Conservation (phyloP, 768 basidiomycete species). For the Termitomyces sp. region DNA sequence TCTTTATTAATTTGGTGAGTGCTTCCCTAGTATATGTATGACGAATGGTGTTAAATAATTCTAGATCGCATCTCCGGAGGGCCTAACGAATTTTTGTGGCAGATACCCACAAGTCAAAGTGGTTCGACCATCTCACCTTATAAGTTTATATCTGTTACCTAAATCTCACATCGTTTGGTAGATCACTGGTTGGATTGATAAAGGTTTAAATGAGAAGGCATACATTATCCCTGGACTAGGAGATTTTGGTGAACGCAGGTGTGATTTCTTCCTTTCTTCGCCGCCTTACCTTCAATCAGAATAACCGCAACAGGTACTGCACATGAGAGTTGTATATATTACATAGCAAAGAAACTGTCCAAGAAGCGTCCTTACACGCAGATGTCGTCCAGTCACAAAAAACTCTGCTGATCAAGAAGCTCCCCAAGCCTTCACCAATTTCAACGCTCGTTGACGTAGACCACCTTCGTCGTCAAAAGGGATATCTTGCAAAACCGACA, state of each 20-base stretch:
- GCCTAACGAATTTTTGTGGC: conserved; percentile 74
- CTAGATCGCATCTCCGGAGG: conserved; percentile 88
- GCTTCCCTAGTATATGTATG: not conserved
- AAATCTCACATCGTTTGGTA: conserved; percentile 21
- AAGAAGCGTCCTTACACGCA: not conserved
- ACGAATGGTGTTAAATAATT: not conserved
- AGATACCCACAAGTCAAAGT: conserved; percentile 76
- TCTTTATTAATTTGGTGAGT: conserved; percentile 89
- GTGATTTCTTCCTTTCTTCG: not conserved
- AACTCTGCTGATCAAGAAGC: not conserved
- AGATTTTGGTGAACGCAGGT: conserved; percentile 95
- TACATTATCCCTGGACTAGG: conserved; percentile 94
- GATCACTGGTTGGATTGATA: conserved; percentile 96
- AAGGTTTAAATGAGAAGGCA: conserved; percentile 86
- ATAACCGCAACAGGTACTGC: not conserved
- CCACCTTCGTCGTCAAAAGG: conserved; percentile 12
- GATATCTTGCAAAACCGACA: conserved; percentile 7
- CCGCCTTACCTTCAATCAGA: not conserved
- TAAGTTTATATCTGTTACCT: not conserved
- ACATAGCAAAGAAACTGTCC: not conserved
- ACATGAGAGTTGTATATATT: not conserved
- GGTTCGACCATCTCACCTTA: conserved; percentile 39
- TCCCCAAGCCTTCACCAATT: conserved; percentile 2
- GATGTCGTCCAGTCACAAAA: not conserved
- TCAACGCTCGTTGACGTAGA: conserved; percentile 1